Evolutionary conservation across 2,329 filamentous ascomycete genomes (phyloP), one percentile per base, ranked within the genome.

Genomic region (Macrophomina tecta): DNA sequence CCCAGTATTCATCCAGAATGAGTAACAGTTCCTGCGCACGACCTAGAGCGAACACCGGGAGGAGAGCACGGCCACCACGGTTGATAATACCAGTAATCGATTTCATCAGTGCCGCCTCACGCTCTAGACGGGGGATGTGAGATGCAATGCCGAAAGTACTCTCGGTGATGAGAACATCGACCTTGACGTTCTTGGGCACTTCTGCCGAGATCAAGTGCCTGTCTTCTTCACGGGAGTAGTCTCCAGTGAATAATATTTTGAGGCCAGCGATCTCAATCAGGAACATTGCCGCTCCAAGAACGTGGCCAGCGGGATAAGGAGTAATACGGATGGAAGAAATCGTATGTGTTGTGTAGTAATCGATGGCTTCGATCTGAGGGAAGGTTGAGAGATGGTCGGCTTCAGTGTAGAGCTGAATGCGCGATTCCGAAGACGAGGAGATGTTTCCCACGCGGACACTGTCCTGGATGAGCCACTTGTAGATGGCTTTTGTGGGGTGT

Each of bases 381-480:
- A 98, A 94, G 0, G 94, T 98, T 69, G 93, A 93, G 34, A 97
- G 85, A 79, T 98, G 94, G 76, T 99, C 95, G 72, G 94, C 90
- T 80, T 99, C 95, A 1, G 93, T 97, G 78, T 97, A 99, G 53
- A 98, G 88, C 48, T 87, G 85, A 30, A 87, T 86, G 70, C 86
- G 83, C 69, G 87, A 86, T 72, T 89, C 86, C 2, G 87, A 87
- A 5, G 86, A 87, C 60, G 85, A 87, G 2, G 85, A 83, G 38
- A 75, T 92, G 84, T 84, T 95, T 86, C 74, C 91, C 36, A 99
- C 94, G 68, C 95, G 90, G 52, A 99, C 92, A 71, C 93, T 97
- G 80, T 99, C 95, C 79, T 97, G 93, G 69, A 98, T 97, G 62
- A 98, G 88, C 94, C 95, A 98, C 82, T 98, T 98, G 86, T 99